Evolutionary conservation across 2,329 filamentous ascomycete genomes (phyloP).

Genomic region (Diaporthe sp.): DNA sequence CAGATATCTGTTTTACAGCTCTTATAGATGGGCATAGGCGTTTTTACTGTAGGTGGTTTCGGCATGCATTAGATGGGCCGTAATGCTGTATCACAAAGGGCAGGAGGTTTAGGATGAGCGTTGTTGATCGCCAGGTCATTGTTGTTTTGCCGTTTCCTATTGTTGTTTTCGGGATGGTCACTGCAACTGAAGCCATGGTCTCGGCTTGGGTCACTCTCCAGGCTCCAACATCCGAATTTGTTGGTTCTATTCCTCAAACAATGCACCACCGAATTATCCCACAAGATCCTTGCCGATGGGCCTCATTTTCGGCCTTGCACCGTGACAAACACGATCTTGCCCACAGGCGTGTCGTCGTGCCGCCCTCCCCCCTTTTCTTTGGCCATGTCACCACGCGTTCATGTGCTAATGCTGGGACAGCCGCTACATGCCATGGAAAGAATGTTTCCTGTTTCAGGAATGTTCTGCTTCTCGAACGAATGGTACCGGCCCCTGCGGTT

Average conservation of each 20-base stretch:
- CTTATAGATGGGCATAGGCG: conserved; percentile 33
- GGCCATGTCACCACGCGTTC: conserved; percentile 2
- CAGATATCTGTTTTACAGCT: conserved; percentile 3
- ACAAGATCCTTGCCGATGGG: not conserved
- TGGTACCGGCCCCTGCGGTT: not conserved
- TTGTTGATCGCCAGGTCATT: conserved; percentile 6
- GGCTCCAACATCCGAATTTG: conserved; percentile 5
- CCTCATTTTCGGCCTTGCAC: conserved; percentile 17
- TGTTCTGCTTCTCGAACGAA: not conserved
- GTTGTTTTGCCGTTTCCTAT: conserved; percentile 6
- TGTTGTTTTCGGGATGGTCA: conserved; percentile 1
- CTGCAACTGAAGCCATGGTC: not conserved
- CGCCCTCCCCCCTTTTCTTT: not conserved
- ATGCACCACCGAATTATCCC: conserved; percentile 19
- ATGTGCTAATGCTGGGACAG: not conserved
- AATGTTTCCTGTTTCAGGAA: not conserved
- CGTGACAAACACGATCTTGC: conserved; percentile 11
- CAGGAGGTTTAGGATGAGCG: conserved; percentile 29
- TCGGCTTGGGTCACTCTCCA: conserved; percentile 7
- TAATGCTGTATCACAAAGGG: conserved; percentile 31
- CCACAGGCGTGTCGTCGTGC: not conserved
- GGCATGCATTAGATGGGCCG: conserved; percentile 34
- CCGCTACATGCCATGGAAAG: not conserved
- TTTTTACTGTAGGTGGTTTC: conserved; percentile 14
- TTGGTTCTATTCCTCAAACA: conserved; percentile 22